A percentile compares a stretch with the other conserved stretches of the same genome.
Conservation (phyloP, 345 rosid genomes). For the Erodium maritimum region DNA sequence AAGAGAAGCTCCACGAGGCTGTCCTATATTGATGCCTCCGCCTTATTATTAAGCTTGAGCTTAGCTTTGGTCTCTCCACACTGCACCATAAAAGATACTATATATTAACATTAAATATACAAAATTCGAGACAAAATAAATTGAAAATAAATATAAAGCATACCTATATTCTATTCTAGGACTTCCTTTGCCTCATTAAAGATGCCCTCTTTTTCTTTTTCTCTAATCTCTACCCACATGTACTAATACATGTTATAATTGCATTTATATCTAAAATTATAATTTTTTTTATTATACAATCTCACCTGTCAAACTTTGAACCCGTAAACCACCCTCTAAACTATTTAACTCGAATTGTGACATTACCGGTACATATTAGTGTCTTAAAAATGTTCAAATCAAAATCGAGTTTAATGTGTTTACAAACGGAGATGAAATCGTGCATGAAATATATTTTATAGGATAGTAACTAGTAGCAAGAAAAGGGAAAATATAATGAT, state of each 20-base stretch:
- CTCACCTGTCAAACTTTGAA: too few relatives aligned
- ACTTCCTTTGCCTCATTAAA: background rate
- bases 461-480: too few relatives aligned
- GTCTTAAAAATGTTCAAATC: too few relatives aligned
- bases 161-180: background rate
- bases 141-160: background rate
- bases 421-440: too few relatives aligned
- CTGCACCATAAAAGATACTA: background rate
- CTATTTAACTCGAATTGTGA: too few relatives aligned
- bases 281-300: too few relatives aligned
- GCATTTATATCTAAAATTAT: background rate
- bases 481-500: background rate
- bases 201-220: background rate
- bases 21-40: background rate
- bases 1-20: background rate
- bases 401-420: too few relatives aligned
- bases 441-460: too few relatives aligned
- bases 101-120: too few relatives aligned
- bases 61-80: background rate
- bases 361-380: too few relatives aligned
- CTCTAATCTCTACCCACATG: background rate
- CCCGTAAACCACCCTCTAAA: too few relatives aligned
- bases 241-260: background rate
- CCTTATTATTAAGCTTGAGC: background rate
- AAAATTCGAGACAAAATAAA: too few relatives aligned